These are phyloP conservation scores for Zymoseptoria ardabiliae DNA, from an alignment of 2,329 filamentous ascomycete species.

Conservation along the genomic window DNA sequence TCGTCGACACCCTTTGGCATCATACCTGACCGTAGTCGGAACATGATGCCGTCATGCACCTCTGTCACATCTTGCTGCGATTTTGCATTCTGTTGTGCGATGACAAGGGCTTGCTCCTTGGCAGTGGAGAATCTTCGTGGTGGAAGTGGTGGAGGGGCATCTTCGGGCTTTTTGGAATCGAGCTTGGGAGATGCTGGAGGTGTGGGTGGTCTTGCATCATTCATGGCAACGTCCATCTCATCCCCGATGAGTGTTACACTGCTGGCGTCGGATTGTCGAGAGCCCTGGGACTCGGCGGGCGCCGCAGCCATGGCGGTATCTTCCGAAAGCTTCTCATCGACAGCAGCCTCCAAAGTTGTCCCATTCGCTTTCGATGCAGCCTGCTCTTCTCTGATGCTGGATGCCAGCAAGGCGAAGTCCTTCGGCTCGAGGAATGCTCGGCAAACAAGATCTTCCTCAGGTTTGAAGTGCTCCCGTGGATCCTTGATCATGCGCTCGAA, in stretches of 20 bases:
- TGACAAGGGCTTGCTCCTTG: slow-evolving; percentile 33
- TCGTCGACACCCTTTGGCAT: slow-evolving; percentile 58
- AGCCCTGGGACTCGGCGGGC: not conserved
- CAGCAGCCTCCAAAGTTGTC: slow-evolving; percentile 5
- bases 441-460: slow-evolving; percentile 30
- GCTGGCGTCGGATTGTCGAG: slow-evolving; percentile 18
- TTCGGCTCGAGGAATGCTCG: slow-evolving; percentile 27
- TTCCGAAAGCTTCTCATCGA: slow-evolving; percentile 14
- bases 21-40: slow-evolving; percentile 84
- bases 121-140: slow-evolving; percentile 22
- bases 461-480: slow-evolving; percentile 23
- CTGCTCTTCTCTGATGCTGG: slow-evolving; percentile 9
- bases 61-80: slow-evolving; percentile 90
- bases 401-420: slow-evolving; percentile 21
- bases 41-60: slow-evolving; percentile 86
- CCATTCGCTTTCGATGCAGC: slow-evolving; percentile 4
- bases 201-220: slow-evolving; percentile 19
- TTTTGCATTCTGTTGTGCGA: slow-evolving; percentile 51
- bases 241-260: slow-evolving; percentile 21
- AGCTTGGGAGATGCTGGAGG: slow-evolving; percentile 32
- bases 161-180: slow-evolving; percentile 31
- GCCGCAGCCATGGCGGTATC: not conserved
- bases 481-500: slow-evolving; percentile 33
- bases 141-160: slow-evolving; percentile 49
- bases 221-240: slow-evolving; percentile 18